phyloP scores from a whole-genome alignment of 202 grass and related monocot genomes.

The Brachypodium distachyon region DNA sequence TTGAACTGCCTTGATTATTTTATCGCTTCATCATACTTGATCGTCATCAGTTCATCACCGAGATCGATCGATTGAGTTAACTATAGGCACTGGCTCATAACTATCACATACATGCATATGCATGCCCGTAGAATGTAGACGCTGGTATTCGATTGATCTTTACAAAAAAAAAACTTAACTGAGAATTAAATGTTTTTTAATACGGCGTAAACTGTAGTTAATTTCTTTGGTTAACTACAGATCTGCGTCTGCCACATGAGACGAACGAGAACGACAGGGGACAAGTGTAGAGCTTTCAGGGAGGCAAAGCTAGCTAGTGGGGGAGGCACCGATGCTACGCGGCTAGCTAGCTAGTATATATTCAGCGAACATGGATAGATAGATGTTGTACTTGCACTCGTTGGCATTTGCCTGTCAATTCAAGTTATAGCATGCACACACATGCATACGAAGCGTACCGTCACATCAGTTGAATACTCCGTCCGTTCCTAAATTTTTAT shows the following conservation, averaged over 20 bases:
- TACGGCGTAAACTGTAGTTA: no score
- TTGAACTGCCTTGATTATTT: slow-evolving; percentile 2
- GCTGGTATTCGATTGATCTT: not conserved
- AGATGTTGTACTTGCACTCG: not conserved
- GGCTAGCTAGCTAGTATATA: slow-evolving; percentile 6
- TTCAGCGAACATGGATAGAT: not conserved
- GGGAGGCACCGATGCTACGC: not conserved
- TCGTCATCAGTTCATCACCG: not conserved
- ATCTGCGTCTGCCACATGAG: not conserved
- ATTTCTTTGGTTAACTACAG: not conserved
- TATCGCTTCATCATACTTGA: not conserved
- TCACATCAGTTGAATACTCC: not conserved
- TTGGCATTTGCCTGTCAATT: not conserved
- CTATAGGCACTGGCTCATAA: not conserved
- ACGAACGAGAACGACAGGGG: not conserved
- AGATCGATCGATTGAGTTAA: not conserved
- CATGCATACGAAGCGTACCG: no score
- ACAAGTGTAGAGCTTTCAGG: not conserved
- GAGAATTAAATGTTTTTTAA: no score
- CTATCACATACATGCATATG: not conserved
- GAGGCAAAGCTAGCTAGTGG: slow-evolving; percentile 8
- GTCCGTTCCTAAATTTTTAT: no score
- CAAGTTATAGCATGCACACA: not conserved
- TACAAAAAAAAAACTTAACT: not conserved
- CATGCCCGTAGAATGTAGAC: not conserved